Conservation (phyloP, 345 rosid genomes). For the Jatropha curcas region DNA sequence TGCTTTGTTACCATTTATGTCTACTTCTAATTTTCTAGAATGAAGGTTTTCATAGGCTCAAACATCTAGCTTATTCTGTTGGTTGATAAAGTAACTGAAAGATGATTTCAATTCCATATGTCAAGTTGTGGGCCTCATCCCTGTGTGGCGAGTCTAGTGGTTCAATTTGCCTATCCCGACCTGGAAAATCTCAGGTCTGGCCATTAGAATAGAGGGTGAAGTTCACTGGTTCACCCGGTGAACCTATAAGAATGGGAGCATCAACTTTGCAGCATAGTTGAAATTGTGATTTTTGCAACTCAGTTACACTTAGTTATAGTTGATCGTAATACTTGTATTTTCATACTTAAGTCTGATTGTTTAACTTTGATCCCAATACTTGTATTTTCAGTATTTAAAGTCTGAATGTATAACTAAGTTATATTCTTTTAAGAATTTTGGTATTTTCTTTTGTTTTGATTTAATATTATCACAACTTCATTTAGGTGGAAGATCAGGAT, state of each 20-base stretch:
- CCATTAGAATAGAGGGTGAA: not conserved
- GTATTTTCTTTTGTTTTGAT: not conserved
- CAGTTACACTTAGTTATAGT: not conserved
- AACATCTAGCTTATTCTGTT: not conserved
- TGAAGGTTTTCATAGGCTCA: not conserved
- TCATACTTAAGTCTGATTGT: not conserved
- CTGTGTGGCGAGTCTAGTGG: not conserved
- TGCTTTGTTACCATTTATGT: not conserved
- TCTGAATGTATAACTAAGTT: not conserved
- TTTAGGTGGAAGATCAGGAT: constrained; percentile 55
- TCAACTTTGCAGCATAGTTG: not conserved
- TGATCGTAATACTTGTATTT: not conserved
- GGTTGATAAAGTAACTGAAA: not conserved
- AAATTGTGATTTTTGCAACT: not conserved
- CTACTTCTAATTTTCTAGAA: not conserved
- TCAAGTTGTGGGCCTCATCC: not conserved
- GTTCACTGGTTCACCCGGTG: too few species aligned
- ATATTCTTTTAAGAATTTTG: not conserved
- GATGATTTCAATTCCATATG: not conserved
- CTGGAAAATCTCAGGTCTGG: not conserved
- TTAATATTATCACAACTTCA: constrained; percentile 8
- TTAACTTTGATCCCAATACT: not conserved
- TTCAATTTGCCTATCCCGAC: not conserved
- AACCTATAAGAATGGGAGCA: not conserved
- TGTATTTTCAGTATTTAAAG: not conserved